These are phyloP conservation scores for Trichophyton schoenleinii DNA, from an alignment of 2,329 filamentous ascomycete species.

Conservation along the genomic window DNA sequence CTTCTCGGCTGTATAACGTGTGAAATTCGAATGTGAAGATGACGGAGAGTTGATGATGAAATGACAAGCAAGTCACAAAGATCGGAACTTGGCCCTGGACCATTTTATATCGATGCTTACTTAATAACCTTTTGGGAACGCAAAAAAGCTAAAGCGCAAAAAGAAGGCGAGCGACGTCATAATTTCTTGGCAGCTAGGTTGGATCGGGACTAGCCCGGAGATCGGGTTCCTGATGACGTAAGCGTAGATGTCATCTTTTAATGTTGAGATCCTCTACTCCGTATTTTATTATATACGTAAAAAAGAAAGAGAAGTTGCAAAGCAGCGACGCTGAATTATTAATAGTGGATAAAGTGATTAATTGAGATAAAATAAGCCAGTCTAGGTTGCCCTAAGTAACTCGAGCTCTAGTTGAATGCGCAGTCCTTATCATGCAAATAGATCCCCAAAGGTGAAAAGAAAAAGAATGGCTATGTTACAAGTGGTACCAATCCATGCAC, in stretches of 20 bases:
- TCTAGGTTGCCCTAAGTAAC: neutral
- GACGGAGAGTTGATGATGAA: neutral
- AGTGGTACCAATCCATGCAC: neutral
- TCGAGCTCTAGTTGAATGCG: neutral
- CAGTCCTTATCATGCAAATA: neutral
- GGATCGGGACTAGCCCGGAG: neutral
- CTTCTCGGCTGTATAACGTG: neutral
- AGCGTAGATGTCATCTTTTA: neutral
- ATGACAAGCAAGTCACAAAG: neutral
- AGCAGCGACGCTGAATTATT: too few species aligned
- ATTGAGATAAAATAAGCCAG: too few species aligned
- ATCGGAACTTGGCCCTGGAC: neutral
- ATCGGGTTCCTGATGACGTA: neutral
- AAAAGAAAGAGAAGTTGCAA: too few species aligned
- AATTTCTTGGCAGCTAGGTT: neutral
- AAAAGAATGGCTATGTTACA: slow-evolving; percentile 1
- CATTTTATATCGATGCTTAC: neutral
- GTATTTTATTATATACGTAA: too few species aligned
- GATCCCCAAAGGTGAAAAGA: neutral
- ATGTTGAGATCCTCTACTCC: too few species aligned
- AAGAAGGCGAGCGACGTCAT: neutral
- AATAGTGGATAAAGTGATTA: too few species aligned
- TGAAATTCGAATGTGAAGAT: neutral
- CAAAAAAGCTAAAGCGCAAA: neutral
- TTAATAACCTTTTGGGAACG: neutral